Evolutionary conservation across 2,329 filamentous ascomycete genomes (phyloP).

Genomic region (Colletotrichum ledebouriae): DNA sequence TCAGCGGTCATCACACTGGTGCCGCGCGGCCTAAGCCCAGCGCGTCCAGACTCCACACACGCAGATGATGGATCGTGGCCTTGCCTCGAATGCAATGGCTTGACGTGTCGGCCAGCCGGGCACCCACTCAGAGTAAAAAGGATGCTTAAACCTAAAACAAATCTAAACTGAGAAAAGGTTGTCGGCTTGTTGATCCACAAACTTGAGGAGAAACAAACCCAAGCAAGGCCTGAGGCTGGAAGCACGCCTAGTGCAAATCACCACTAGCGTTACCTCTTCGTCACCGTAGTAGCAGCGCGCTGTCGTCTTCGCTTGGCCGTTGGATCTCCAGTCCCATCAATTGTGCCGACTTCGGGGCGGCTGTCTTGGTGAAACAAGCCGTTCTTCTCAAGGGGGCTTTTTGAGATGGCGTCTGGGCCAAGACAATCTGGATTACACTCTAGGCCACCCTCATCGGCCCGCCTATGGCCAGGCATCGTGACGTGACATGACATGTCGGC

Average conservation of each 20-base stretch:
- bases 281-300: constrained; percentile 25
- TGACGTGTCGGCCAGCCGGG: constrained; percentile 1
- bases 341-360: constrained; percentile 17
- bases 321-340: constrained; percentile 15
- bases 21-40: constrained; percentile 32
- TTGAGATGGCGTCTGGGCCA: constrained; percentile 4
- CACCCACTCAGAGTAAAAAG: constrained; percentile 8
- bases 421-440: background rate
- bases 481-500: constrained; percentile 10
- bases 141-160: constrained; percentile 35
- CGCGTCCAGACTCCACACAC: constrained; percentile 21
- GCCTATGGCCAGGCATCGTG: constrained; percentile 15
- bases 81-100: background rate
- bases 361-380: constrained; percentile 32
- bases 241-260: constrained; percentile 20
- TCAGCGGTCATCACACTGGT: constrained; percentile 22
- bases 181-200: constrained; percentile 24
- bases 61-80: background rate
- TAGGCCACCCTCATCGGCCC: constrained; percentile 14
- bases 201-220: constrained; percentile 7
- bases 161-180: constrained; percentile 34
- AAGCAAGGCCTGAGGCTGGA: constrained; percentile 20
- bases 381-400: background rate
- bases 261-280: constrained; percentile 32
- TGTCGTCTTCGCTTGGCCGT: constrained; percentile 22